Percentiles rank a stretch among this genome's conserved stretches.
These are phyloP conservation scores for Carallia pectinifolia DNA, from an alignment of 345 rosid genomes.

Conservation along the genomic window DNA sequence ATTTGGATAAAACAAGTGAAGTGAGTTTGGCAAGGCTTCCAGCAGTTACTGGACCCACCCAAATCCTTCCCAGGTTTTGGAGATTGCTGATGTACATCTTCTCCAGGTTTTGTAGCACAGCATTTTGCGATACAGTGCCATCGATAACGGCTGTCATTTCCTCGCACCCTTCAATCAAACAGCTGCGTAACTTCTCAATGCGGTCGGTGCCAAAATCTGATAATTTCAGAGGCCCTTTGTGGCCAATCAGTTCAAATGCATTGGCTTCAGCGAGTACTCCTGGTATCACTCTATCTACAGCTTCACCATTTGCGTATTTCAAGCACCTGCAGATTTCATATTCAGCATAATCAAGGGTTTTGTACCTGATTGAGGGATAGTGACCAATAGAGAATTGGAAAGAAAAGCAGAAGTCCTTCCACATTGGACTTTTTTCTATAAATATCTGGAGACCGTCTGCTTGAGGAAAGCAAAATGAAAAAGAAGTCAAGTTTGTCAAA, in stretches of 20 bases:
- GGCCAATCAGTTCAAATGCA: slow-evolving; percentile 13
- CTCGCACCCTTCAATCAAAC: slow-evolving; percentile 6
- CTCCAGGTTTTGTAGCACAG: not conserved
- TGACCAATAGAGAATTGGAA: slow-evolving; percentile 26
- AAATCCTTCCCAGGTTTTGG: not conserved
- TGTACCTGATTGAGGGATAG: slow-evolving; percentile 4
- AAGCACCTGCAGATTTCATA: slow-evolving; percentile 24
- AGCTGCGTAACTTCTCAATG: not conserved
- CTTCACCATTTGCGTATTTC: slow-evolving; percentile 18
- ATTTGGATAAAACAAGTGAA: slow-evolving; percentile 6
- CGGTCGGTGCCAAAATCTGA: not conserved
- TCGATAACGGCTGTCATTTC: not conserved
- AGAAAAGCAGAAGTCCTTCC: slow-evolving; percentile 16
- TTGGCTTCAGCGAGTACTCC: slow-evolving; percentile 15
- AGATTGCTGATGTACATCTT: slow-evolving; percentile 3
- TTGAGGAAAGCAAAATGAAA: slow-evolving; percentile 22
- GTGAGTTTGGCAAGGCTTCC: slow-evolving; percentile 9
- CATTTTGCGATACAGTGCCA: not conserved
- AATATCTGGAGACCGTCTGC: slow-evolving; percentile 9
- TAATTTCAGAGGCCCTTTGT: not conserved
- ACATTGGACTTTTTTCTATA: not conserved
- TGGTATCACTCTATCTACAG: not conserved
- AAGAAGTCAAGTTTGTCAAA: slow-evolving; percentile 10
- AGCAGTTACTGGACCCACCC: not conserved
- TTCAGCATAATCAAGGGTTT: slow-evolving; percentile 15